Conservation (phyloP, 1,284 basidiomycete species). For the Phenoliferia sp. region DNA sequence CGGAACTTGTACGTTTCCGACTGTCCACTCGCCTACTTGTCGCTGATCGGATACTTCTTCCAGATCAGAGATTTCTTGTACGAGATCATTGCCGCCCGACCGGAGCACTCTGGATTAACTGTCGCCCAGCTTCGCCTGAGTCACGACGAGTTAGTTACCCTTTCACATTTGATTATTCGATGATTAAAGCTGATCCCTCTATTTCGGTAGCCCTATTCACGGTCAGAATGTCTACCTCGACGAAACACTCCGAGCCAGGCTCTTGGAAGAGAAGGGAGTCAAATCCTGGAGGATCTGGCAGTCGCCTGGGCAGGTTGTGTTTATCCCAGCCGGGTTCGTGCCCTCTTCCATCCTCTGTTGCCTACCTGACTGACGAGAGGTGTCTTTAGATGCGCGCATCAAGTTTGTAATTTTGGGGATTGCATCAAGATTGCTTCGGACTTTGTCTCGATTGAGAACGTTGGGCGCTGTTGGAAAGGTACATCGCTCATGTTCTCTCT, state of each 20-base stretch:
- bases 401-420: conserved; percentile 80
- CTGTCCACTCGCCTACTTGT: not conserved
- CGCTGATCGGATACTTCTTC: not conserved
- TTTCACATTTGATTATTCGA: not conserved
- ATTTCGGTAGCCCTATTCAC: conserved; percentile 68
- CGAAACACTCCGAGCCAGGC: conserved; percentile 58
- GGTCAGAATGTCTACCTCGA: conserved; percentile 84
- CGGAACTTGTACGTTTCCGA: conserved; percentile 48
- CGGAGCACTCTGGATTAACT: not conserved
- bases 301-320: conserved; percentile 84
- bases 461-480: conserved; percentile 46
- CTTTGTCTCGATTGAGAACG: conserved; percentile 90
- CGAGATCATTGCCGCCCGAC: conserved; percentile 39
- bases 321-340: conserved; percentile 92
- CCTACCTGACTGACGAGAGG: conserved; percentile 1
- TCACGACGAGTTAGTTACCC: conserved; percentile 27
- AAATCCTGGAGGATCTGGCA: conserved; percentile 80
- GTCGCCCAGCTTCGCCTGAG: conserved; percentile 7
- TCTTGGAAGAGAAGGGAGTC: conserved; percentile 65
- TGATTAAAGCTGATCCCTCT: not conserved
- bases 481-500: not conserved
- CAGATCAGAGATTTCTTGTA: conserved; percentile 66
- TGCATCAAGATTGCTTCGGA: conserved; percentile 96
- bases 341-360: not conserved
- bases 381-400: conserved; percentile 31